Evolutionary conservation across 1,284 basidiomycete genomes (phyloP), one percentile per base, ranked within the genome.

Genomic region (Fomitopsis palustris): DNA sequence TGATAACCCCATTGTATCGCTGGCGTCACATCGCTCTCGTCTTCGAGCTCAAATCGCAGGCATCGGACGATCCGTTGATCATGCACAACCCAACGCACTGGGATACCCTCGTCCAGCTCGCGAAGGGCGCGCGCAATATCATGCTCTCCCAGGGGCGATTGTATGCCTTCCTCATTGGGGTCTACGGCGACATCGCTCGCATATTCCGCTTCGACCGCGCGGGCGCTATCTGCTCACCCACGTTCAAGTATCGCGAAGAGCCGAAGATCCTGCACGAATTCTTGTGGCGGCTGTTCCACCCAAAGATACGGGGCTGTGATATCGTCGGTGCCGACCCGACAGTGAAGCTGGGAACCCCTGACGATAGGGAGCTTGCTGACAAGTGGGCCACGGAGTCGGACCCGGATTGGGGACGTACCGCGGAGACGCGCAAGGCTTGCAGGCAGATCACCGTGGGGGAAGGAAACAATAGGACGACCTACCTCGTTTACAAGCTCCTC

Each of bases 181-280:
- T 64, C 33, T 64, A 64, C 25, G 60, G 56, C n/a, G 31, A 51
- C 12, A 55, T 39, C 10, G 31, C 53, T 7, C 63, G 58, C 5
- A 29, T 64, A 27, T 45, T 33, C 16, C 60, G 61, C 23, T 62
- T 60, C 31, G 61, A 62, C 33, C 57, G 33, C 31, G 16, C 57
- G 1, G 57, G 55, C 37, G 54, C 51, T 3, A 29, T 61, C 16
- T 54, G 47, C 14, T 53, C 60, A 0, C 38, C 27, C 1, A 45
- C 53, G 8, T 42, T 55, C 41, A 25, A 19, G 5, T 33, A 31
- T 16, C 10, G 21, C 19, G 21, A 43, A 14, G 7, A 23, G n/a
- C 42, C 42, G 21, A 21, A n/a, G n/a, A 43, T 43, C 3, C 21
- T 43, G 6, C 10, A 43, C 42, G 21, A 43, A 21, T 43, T 43